A percentile compares a stretch with the other conserved stretches of the same genome.
phyloP scores from a whole-genome alignment of 257 asterid species.

The Salvia miltiorrhiza region DNA sequence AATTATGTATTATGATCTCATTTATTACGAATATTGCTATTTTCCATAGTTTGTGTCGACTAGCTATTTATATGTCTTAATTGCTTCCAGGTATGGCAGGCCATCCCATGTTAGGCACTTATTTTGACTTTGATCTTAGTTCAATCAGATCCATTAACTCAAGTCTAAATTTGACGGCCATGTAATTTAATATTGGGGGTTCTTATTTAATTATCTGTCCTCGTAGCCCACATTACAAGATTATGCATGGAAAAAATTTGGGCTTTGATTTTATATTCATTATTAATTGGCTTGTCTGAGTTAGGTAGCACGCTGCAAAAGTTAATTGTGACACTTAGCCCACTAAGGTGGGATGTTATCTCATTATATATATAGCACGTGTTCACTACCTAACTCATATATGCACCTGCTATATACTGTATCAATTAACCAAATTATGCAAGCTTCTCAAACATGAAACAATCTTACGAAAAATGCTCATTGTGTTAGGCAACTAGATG shows the following conservation, averaged over 20 bases:
- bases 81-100: neutral
- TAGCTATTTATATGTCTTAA: neutral
- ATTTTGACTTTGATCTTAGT: neutral
- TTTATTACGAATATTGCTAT: neutral
- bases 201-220: neutral
- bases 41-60: constrained; percentile 3
- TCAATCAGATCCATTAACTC: neutral
- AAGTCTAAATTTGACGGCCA: constrained; percentile 1
- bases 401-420: neutral
- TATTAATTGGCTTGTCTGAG: neutral
- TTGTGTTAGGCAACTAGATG: too few relatives aligned
- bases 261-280: neutral
- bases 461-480: too few relatives aligned
- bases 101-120: neutral
- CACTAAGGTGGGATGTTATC: constrained; percentile 6
- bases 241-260: constrained; percentile 8
- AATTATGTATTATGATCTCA: neutral
- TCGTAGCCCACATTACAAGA: neutral
- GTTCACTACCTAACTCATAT: constrained; percentile 11
- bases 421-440: neutral
- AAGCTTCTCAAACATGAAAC: too few relatives aligned
- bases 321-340: neutral
- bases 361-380: neutral
- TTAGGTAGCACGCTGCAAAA: neutral
- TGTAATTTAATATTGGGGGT: neutral